Base-by-base conservation (phyloP, 2,329 filamentous ascomycete genomes). In the Colletotrichum filicis region DNA sequence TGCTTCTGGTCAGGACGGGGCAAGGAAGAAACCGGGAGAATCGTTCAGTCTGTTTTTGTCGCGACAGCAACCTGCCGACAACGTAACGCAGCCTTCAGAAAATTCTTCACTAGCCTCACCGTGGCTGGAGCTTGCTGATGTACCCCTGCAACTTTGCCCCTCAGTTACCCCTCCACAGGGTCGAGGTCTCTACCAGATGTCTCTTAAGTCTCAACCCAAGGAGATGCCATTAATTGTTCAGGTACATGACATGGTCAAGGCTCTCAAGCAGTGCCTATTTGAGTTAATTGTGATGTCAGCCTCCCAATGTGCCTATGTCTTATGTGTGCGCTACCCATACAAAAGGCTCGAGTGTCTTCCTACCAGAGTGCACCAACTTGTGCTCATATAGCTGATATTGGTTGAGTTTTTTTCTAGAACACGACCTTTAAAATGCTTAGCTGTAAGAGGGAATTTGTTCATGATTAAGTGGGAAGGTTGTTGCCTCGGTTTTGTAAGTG, bases 21-120 rank as follows among this genome's bases (percentile, higher is more conserved):
- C 56, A 37, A 56, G 66, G 71, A 62, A 71, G 66, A 73, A 73
- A 71, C 61, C 71, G 71, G 71, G 55, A 73, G 71, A 73, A 73
- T 46, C 66, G 52, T 58, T 66, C 46, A 68, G 70, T 56, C 66
- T 63, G 28, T 52, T 30, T 30, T 26, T 52, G 66, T 73, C 61
- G 66, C 66, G 60, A 57, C 60, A 65, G 71, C 71, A 73, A 71
- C 70, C 60, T 58, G 42, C 57, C 57, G 24, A 49, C 59, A 49
- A 19, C 56, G 53, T 24, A 59, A 19, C 56, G 53, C 64, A 59
- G 28, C 24, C 37, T 55, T 49, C 28, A n/a, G 16, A 32, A 74
- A 64, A 37, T 60, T 60, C 58, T 74, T 72, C 30, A 55, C 55
- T 46, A 73, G 68, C 68, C 71, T 67, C 68, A 72, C 57, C 30